Percentiles rank a stretch among this genome's conserved stretches.
phyloP scores from a whole-genome alignment of 2,329 filamentous ascomycete genomes.

The Trichoderma sp. region DNA sequence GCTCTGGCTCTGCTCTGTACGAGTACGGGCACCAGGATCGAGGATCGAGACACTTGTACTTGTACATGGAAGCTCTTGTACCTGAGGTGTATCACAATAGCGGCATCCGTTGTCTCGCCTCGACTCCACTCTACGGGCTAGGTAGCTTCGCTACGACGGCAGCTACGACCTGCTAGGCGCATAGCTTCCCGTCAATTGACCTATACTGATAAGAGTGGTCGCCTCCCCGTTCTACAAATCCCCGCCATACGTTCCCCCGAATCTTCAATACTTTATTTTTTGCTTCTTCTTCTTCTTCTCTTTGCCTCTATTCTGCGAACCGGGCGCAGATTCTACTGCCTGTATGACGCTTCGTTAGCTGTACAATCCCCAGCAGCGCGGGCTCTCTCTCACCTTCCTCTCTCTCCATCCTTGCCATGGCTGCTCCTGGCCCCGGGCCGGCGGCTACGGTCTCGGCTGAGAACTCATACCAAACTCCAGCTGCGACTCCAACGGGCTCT shows the following conservation, averaged over 20 bases:
- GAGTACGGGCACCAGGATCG: background rate
- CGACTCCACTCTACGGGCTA: background rate
- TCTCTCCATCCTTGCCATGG: background rate
- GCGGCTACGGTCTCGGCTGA: background rate
- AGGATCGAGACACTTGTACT: background rate
- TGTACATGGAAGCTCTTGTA: background rate
- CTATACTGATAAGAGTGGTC: background rate
- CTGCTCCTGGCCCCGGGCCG: background rate
- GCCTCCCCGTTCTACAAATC: background rate
- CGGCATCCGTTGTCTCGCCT: background rate
- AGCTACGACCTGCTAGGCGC: background rate
- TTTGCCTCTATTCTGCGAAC: background rate
- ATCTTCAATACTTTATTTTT: background rate
- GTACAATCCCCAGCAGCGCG: background rate
- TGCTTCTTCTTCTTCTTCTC: background rate
- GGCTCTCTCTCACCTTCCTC: background rate
- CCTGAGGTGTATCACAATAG: background rate
- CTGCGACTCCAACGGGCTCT: constrained; percentile 13
- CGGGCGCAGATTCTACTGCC: background rate
- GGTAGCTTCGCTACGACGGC: background rate
- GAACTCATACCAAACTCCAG: constrained; percentile 16
- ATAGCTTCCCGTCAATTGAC: background rate
- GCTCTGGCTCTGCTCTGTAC: background rate
- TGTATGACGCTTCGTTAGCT: background rate
- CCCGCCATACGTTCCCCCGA: background rate